Conservation (phyloP, 2,329 filamentous ascomycete genomes). For the Ilyonectria robusta region DNA sequence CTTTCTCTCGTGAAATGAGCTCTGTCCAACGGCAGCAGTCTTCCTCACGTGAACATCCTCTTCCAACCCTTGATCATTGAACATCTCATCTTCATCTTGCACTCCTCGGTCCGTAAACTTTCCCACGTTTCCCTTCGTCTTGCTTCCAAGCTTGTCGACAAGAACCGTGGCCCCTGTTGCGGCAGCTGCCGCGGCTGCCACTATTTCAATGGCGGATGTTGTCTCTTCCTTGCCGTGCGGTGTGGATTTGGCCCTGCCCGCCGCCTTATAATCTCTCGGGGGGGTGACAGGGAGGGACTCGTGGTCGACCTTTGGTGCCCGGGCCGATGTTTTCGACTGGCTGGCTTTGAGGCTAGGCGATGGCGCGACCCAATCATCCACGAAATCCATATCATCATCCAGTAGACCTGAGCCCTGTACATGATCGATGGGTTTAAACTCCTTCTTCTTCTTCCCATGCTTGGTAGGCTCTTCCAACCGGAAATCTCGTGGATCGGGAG, state of each 20-base stretch:
- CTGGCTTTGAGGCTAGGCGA: not conserved
- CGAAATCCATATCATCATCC: not conserved
- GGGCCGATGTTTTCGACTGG: conserved; percentile 4
- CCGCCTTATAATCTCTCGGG: conserved; percentile 10
- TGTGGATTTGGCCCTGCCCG: conserved; percentile 4
- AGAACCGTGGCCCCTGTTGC: conserved; percentile 50
- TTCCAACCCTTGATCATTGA: conserved; percentile 58
- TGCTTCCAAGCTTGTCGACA: conserved; percentile 51
- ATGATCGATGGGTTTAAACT: conserved; percentile 5
- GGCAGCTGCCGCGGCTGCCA: conserved; percentile 41
- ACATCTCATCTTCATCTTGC: conserved; percentile 58
- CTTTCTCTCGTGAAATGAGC: conserved; percentile 22
- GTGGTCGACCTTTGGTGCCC: not conserved
- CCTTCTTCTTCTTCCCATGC: conserved; percentile 34
- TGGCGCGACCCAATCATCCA: not conserved
- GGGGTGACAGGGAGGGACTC: conserved; percentile 15
- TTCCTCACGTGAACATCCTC: conserved; percentile 36
- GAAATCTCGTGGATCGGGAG: not conserved
- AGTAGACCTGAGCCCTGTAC: not conserved
- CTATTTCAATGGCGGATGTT: conserved; percentile 31
- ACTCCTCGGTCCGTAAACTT: conserved; percentile 58
- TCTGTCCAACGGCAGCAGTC: not conserved
- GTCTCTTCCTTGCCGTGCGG: conserved; percentile 20
- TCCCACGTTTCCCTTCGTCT: conserved; percentile 56
- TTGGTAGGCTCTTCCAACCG: not conserved